Evolutionary conservation across 2,329 filamentous ascomycete genomes (phyloP).

Genomic region (Cercospora beticola): DNA sequence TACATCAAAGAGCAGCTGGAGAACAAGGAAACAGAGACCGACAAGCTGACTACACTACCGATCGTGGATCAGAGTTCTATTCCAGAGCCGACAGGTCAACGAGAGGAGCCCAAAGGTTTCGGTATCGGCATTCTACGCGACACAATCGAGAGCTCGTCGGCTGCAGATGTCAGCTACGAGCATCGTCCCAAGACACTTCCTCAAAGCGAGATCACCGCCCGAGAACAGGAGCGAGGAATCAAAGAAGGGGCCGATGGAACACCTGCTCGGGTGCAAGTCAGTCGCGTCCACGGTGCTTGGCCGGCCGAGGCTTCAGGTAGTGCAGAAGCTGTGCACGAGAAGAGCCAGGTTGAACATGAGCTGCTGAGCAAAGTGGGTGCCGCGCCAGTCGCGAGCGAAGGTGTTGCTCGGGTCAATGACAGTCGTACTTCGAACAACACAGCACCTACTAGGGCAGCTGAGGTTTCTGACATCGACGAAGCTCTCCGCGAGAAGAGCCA

Average conservation of each 20-base stretch:
- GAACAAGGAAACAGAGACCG: background rate
- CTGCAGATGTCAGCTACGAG: background rate
- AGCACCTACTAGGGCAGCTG: background rate
- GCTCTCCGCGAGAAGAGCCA: background rate
- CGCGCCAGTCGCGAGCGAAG: background rate
- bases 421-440: background rate
- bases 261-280: background rate
- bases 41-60: background rate
- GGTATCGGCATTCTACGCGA: background rate
- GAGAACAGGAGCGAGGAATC: background rate
- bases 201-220: background rate
- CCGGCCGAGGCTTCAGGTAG: background rate
- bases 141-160: background rate
- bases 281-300: background rate
- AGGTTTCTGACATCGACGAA: background rate
- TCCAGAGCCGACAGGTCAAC: background rate
- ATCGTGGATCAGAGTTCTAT: background rate
- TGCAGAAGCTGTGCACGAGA: background rate
- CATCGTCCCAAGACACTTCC: constrained; percentile 3
- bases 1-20: constrained; percentile 14
- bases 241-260: background rate
- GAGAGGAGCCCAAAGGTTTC: background rate
- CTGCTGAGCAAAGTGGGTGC: background rate
- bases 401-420: background rate
- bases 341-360: background rate